Conservation (phyloP, 2,329 filamentous ascomycete genomes). For the Trichoderma cornu-damae region DNA sequence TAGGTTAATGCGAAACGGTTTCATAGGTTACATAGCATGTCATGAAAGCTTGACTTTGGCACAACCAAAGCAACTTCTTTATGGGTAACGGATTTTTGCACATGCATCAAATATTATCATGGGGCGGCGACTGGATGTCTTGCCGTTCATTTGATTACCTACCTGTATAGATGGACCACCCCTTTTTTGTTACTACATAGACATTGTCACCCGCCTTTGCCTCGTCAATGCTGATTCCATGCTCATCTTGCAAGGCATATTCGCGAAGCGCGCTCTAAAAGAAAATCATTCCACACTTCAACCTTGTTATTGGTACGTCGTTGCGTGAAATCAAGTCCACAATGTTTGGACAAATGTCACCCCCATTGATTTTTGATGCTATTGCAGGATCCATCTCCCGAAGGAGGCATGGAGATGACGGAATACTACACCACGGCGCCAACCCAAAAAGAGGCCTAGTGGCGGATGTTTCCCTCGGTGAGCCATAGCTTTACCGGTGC, state of each 20-base stretch:
- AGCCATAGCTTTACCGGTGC: constrained; percentile 17
- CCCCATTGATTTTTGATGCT: too few relatives aligned
- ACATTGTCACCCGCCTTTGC: constrained; percentile 26
- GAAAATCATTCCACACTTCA: constrained; percentile 28
- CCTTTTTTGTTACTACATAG: too few relatives aligned
- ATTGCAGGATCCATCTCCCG: too few relatives aligned
- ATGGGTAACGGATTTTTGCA: constrained; percentile 5
- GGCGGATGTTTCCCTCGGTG: not conserved
- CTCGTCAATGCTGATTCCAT: constrained; percentile 22
- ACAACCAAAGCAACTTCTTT: not conserved
- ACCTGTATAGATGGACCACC: too few relatives aligned
- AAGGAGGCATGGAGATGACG: not conserved
- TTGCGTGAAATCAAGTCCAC: constrained; percentile 31
- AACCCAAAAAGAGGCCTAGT: not conserved
- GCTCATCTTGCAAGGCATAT: constrained; percentile 25
- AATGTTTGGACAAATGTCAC: constrained; percentile 30
- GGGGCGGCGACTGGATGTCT: not conserved
- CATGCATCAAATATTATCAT: not conserved
- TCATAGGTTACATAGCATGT: constrained; percentile 8
- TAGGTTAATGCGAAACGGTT: constrained; percentile 6
- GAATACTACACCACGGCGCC: not conserved
- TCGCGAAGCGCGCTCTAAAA: constrained; percentile 23
- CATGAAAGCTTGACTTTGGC: constrained; percentile 5
- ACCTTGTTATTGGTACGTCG: constrained; percentile 25
- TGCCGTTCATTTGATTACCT: not conserved